Conservation (phyloP, 805 yeast species). For the Maudiozyma barnettii region DNA sequence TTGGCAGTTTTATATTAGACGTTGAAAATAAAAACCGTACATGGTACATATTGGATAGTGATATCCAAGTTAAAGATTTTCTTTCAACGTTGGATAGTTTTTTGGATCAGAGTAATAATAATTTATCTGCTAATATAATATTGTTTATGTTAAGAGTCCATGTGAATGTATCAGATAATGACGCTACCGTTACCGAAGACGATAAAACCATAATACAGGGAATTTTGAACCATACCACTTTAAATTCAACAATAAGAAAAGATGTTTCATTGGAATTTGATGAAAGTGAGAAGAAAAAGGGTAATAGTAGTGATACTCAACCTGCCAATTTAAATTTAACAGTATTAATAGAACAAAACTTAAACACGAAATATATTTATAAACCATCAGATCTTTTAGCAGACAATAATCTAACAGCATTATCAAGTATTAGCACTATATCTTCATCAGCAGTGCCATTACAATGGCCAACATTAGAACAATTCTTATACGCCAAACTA, state of each 20-base stretch:
- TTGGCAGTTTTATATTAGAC: slow-evolving; percentile 41
- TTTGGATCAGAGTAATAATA: slow-evolving; percentile 35
- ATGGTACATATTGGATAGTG: slow-evolving; percentile 13
- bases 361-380: slow-evolving; percentile 21
- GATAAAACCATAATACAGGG: neutral
- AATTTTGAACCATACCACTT: neutral
- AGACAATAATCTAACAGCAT: slow-evolving; percentile 11
- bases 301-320: neutral
- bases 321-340: slow-evolving; percentile 10
- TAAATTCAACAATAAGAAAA: neutral
- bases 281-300: neutral
- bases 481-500: slow-evolving; percentile 29
- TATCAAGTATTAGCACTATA: neutral
- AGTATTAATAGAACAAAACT: slow-evolving; percentile 10
- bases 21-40: slow-evolving; percentile 44
- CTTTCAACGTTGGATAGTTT: slow-evolving; percentile 27
- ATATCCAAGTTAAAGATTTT: slow-evolving; percentile 20
- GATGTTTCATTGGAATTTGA: neutral
- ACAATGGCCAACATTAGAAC: slow-evolving; percentile 29
- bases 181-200: neutral
- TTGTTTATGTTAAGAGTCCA: slow-evolving; percentile 32
- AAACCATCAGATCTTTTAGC: slow-evolving; percentile 19
- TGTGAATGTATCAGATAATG: neutral
- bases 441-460: slow-evolving; percentile 2
- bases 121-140: slow-evolving; percentile 37